Percentiles rank a stretch among this genome's conserved stretches.
Conservation (phyloP, 192 early-diverging fungal genomes). For the Umbelopsis isabellina region DNA sequence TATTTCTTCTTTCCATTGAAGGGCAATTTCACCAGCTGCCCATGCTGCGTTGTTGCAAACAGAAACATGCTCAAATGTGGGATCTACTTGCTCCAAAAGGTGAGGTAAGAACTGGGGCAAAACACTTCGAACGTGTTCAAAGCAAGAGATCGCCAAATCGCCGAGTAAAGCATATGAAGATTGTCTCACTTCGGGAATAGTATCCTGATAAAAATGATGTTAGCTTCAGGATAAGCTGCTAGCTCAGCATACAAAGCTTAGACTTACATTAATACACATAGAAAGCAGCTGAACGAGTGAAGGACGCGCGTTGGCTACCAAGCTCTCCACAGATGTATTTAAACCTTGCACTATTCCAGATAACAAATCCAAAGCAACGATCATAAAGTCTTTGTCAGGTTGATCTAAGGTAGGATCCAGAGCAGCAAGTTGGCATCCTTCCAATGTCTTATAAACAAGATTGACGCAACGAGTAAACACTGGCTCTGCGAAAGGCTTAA, state of each 20-base stretch:
- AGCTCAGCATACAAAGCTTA: neutral
- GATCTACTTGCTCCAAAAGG: conserved; percentile 73
- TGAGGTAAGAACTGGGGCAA: conserved; percentile 81
- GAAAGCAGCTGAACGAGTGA: conserved; percentile 77
- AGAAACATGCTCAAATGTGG: conserved; percentile 73
- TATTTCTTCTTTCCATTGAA: conserved; percentile 76
- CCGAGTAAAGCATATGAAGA: conserved; percentile 96
- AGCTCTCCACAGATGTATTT: conserved; percentile 69
- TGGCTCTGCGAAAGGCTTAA: conserved; percentile 80
- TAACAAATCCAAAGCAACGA: conserved; percentile 95
- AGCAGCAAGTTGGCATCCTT: conserved; percentile 60
- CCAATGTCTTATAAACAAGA: conserved; percentile 82
- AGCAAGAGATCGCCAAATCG: conserved; percentile 93
- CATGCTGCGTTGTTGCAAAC: conserved; percentile 99
- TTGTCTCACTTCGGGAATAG: conserved; percentile 81
- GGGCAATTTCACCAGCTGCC: conserved; percentile 96
- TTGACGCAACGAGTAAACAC: conserved; percentile 91
- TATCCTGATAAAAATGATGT: conserved; percentile 43
- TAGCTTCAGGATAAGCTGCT: neutral
- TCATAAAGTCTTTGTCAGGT: conserved; percentile 96
- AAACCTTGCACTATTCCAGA: conserved; percentile 94
- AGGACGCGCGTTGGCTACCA: conserved; percentile 74
- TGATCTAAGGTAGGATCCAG: conserved; percentile 59
- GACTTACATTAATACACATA: conserved; percentile 79
- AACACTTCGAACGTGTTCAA: conserved; percentile 79